These are phyloP conservation scores for Pichia sp. DNA, from an alignment of 1,139 yeast species.

Conservation along the genomic window DNA sequence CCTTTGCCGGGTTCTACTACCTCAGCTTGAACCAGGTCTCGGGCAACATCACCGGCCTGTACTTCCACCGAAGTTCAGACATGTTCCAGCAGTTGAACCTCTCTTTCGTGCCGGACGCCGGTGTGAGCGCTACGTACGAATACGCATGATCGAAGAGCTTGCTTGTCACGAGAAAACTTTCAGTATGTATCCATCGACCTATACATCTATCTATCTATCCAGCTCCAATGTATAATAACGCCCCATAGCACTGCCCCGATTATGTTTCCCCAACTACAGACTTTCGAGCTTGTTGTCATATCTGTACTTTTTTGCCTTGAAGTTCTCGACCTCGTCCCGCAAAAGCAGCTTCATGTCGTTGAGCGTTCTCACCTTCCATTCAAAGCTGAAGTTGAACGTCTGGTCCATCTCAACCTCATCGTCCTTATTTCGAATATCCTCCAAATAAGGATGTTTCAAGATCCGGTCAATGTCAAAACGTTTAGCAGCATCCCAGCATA, in stretches of 20 bases:
- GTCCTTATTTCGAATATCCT: conserved; percentile 41
- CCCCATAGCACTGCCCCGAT: background rate
- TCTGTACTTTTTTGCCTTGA: conserved; percentile 31
- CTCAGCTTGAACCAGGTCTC: conserved; percentile 73
- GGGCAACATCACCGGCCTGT: conserved; percentile 74
- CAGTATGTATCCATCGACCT: background rate
- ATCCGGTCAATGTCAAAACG: conserved; percentile 49
- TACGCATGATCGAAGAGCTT: conserved; percentile 22
- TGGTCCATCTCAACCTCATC: conserved; percentile 48
- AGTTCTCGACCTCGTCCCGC: conserved; percentile 42
- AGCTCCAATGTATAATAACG: background rate
- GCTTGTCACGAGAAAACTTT: background rate
- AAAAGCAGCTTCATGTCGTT: conserved; percentile 43
- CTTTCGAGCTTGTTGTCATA: background rate
- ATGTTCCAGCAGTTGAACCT: conserved; percentile 66
- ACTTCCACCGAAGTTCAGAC: conserved; percentile 74
- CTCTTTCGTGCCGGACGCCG: conserved; percentile 41
- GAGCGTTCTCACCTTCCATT: conserved; percentile 37
- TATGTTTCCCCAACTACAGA: background rate
- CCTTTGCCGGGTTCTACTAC: conserved; percentile 90
- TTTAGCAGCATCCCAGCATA: conserved; percentile 56
- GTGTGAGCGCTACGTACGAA: conserved; percentile 36
- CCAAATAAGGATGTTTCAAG: conserved; percentile 49
- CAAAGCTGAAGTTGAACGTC: conserved; percentile 61
- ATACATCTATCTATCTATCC: conserved; percentile 1